phyloP scores from a whole-genome alignment of 2,329 filamentous ascomycete species.

The Penicillium olsonii region DNA sequence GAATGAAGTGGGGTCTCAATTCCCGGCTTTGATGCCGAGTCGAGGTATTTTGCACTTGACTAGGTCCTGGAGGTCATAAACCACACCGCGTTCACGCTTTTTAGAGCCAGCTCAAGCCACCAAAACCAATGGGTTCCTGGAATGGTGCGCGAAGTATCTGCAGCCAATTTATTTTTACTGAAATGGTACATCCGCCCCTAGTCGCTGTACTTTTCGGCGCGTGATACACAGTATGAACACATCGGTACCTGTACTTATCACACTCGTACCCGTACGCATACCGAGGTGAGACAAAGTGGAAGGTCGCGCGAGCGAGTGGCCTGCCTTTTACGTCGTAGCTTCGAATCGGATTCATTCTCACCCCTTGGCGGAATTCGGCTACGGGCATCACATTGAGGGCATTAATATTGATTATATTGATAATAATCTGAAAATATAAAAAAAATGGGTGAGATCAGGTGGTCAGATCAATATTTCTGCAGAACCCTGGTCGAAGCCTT shows the following conservation, averaged over 20 bases:
- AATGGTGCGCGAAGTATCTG: background rate
- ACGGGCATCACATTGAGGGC: background rate
- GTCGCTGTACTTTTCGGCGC: background rate
- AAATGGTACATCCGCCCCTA: background rate
- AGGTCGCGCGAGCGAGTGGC: slow-evolving; percentile 22
- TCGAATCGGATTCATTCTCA: slow-evolving; percentile 7
- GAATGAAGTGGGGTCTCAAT: slow-evolving; percentile 16
- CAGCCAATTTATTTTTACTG: background rate
- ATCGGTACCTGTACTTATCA: background rate
- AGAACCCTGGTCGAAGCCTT: slow-evolving; percentile 30
- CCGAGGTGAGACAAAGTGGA: slow-evolving; percentile 19
- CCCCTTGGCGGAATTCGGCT: slow-evolving; percentile 3
- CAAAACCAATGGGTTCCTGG: background rate
- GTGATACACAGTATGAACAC: background rate
- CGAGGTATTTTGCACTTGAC: background rate
- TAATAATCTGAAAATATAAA: slow-evolving; percentile 7
- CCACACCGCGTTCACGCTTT: slow-evolving; percentile 15
- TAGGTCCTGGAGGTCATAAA: slow-evolving; percentile 16
- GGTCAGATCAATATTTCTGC: slow-evolving; percentile 24
- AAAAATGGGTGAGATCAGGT: slow-evolving; percentile 3
- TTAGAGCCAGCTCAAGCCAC: slow-evolving; percentile 12
- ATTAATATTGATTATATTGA: no score
- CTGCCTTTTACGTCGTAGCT: slow-evolving; percentile 17
- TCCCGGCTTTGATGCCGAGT: slow-evolving; percentile 24
- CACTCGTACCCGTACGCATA: slow-evolving; percentile 2